These are phyloP conservation scores for Didymella pomorum DNA, from an alignment of 2,329 filamentous ascomycete species.

Conservation along the genomic window DNA sequence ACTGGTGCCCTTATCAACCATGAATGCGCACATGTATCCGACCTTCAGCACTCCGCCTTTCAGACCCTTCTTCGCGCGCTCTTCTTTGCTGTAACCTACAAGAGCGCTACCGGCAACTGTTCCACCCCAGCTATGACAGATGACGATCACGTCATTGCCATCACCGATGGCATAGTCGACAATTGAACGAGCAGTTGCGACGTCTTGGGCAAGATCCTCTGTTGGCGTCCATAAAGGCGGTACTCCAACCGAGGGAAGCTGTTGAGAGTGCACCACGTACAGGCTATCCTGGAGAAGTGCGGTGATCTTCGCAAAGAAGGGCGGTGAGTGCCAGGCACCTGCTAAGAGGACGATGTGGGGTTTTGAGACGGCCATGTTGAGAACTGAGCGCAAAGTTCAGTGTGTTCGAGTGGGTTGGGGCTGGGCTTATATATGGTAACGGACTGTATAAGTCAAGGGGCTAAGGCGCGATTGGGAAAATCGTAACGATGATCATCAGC, in stretches of 20 bases:
- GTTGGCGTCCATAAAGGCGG: conserved; percentile 28
- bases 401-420: background rate
- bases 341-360: conserved; percentile 47
- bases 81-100: conserved; percentile 46
- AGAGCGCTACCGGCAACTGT: conserved; percentile 49
- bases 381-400: background rate
- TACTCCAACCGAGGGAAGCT: conserved; percentile 41
- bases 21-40: conserved; percentile 51
- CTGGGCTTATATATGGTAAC: background rate
- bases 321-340: conserved; percentile 51
- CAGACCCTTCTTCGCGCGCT: conserved; percentile 46
- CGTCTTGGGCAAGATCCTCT: conserved; percentile 45
- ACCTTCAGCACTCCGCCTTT: conserved; percentile 50
- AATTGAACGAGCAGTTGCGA: conserved; percentile 43
- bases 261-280: conserved; percentile 40
- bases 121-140: conserved; percentile 58
- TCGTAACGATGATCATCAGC: background rate
- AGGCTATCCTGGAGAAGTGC: conserved; percentile 40
- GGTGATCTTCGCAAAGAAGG: conserved; percentile 35
- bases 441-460: background rate
- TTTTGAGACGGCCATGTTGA: conserved; percentile 32
- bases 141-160: conserved; percentile 53
- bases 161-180: conserved; percentile 49
- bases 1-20: conserved; percentile 18
- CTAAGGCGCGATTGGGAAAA: background rate